phyloP scores from a whole-genome alignment of 768 basidiomycete genomes.

The Pleurotus giganteus region DNA sequence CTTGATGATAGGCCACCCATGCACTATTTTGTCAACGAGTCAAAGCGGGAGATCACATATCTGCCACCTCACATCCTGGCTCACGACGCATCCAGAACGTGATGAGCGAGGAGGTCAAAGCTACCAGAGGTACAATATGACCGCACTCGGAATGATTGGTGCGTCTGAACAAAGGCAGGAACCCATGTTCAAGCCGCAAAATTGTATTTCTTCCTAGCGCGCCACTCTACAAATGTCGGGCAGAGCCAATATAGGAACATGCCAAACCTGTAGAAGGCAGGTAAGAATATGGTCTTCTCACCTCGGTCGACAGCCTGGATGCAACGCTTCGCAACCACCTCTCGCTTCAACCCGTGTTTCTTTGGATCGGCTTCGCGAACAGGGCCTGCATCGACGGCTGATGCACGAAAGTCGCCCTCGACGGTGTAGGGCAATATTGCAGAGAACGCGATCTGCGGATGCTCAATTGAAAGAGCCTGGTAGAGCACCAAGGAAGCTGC shows the following conservation, averaged over 20 bases:
- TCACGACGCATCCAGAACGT: too few species aligned
- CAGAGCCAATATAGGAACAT: conserved; percentile 66
- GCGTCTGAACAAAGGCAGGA: neutral
- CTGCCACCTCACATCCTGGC: neutral
- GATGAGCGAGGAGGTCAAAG: too few species aligned
- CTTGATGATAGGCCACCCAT: too few species aligned
- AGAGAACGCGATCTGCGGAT: conserved; percentile 64
- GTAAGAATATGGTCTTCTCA: conserved; percentile 61
- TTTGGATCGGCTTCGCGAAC: conserved; percentile 52
- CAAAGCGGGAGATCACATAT: too few species aligned
- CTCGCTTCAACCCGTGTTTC: conserved; percentile 55
- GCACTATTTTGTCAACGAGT: too few species aligned
- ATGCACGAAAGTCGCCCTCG: conserved; percentile 75
- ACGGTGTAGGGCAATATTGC: conserved; percentile 67
- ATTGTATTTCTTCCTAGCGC: conserved; percentile 64
- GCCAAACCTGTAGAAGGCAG: conserved; percentile 40
- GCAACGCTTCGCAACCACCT: conserved; percentile 57
- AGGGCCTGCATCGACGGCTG: conserved; percentile 62
- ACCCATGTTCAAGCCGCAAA: conserved; percentile 25
- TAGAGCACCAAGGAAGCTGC: conserved; percentile 75
- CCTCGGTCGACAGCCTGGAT: conserved; percentile 57
- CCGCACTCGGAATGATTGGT: neutral
- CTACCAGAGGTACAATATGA: neutral
- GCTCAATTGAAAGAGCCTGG: conserved; percentile 78
- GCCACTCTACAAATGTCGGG: conserved; percentile 55